phyloP scores from a whole-genome alignment of 2,329 filamentous ascomycete species.

The Graphilbum ipis-grandicollis region DNA sequence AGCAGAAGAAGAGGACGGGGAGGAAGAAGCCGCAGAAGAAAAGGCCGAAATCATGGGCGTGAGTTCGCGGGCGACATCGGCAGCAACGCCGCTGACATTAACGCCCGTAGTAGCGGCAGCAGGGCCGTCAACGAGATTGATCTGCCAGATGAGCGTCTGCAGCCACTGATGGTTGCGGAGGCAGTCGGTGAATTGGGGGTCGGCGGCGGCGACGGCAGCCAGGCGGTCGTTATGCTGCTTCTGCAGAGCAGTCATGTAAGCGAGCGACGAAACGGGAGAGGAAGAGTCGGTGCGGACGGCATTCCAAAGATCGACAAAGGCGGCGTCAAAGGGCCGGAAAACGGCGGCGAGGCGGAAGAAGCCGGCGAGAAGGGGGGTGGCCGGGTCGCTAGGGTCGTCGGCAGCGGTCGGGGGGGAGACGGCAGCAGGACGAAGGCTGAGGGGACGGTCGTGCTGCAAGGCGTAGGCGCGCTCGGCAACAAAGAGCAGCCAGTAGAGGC shows the following conservation, averaged over 20 bases:
- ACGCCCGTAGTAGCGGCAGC: no score
- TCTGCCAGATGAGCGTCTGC: constrained; percentile 45
- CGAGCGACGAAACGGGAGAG: no score
- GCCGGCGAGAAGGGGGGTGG: constrained; percentile 31
- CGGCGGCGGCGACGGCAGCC: constrained; percentile 31
- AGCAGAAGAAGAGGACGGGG: not conserved
- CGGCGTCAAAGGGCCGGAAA: constrained; percentile 49
- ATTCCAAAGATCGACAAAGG: constrained; percentile 48
- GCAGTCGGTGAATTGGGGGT: constrained; percentile 37
- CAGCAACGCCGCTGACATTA: not conserved
- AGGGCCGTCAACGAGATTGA: constrained; percentile 30
- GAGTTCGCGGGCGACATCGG: constrained; percentile 9
- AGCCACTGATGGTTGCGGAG: constrained; percentile 47
- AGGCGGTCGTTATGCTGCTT: constrained; percentile 42
- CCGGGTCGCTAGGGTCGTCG: constrained; percentile 41
- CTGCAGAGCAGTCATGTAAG: constrained; percentile 40
- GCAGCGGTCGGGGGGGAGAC: constrained; percentile 46
- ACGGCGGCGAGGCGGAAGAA: constrained; percentile 45
- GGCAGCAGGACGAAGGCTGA: constrained; percentile 53
- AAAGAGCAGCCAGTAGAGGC: constrained; percentile 58
- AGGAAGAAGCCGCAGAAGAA: constrained; percentile 34
- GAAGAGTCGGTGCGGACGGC: constrained; percentile 41
- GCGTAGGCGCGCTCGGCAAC: constrained; percentile 58
- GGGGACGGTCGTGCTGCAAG: constrained; percentile 49
- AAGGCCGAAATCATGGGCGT: constrained; percentile 58